Base-by-base conservation (phyloP, 129 eudicot genomes). In the Rutidosis leptorrhynchoides region DNA sequence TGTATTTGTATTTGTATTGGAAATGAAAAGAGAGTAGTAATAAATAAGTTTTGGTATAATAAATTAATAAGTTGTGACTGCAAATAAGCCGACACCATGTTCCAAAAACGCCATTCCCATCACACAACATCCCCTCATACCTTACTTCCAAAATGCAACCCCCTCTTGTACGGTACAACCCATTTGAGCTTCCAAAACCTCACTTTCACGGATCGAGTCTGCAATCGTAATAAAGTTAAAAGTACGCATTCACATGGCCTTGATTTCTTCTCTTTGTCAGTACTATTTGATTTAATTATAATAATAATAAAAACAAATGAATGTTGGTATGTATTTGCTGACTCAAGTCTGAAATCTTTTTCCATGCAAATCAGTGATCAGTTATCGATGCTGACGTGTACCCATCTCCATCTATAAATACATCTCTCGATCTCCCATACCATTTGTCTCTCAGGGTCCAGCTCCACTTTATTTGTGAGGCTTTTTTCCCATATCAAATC, bases 291-390 rank as follows among this genome's bases (percentile, higher is more conserved):
- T 8, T 7, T 15, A 6, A 17, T 49, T 49, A 7, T n/a, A 49
- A n/a, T 7, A 53, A 63, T 20, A 53, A 25, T 27, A 73, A 43
- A 66, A 67, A 60, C 26, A 64, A 75, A 63, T 61, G 52, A 76
- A 68, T 76, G 65, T 70, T n/a, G n/a, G n/a, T 24, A n/a, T n/a
- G 64, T 70, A 22, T 21, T 70, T 70, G 60, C 35, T 72, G 64
- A 61, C 53, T 60, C 64, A 72, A 81, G 40, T 46, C 40, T 48
- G 23, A 2, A 67, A 35, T 81, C 33, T 57, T 46, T 85, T 77
- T 59, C 86, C 80, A 83, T 71, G 81, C 85, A 82, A 86, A 73
- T 76, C 59, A 70, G 83, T 81, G 77, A 74, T 57, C 86, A 49
- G 42, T 68, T 84, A 71, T 59, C 87, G 70, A 84, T 77, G 77